Evolutionary conservation across 2,329 filamentous ascomycete genomes (phyloP).

Genomic region (Fusarium tjaetaba): DNA sequence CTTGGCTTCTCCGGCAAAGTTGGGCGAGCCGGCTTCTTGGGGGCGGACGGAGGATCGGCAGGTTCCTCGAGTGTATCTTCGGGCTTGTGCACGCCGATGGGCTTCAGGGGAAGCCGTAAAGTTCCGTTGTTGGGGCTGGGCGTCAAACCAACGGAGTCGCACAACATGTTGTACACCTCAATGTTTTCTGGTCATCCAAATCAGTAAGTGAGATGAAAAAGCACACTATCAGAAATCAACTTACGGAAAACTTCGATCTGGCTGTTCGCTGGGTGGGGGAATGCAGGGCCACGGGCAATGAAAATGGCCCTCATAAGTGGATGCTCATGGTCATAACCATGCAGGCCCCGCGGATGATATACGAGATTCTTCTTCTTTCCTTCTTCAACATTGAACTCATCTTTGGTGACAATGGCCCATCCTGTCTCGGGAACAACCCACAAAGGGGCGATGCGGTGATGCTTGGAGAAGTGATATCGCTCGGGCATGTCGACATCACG

Average conservation of each 20-base stretch:
- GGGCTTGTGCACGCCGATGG: constrained; percentile 69
- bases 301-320: constrained; percentile 98
- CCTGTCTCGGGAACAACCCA: constrained; percentile 95
- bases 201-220: constrained; percentile 35
- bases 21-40: constrained; percentile 36
- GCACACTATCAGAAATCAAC: constrained; percentile 49
- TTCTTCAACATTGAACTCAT: constrained; percentile 78
- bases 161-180: constrained; percentile 94
- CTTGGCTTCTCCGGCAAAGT: constrained; percentile 30
- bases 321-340: constrained; percentile 95
- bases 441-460: constrained; percentile 88
- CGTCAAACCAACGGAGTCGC: constrained; percentile 80
- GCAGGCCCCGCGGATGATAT: constrained; percentile 85
- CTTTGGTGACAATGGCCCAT: constrained; percentile 87
- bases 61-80: constrained; percentile 61
- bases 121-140: constrained; percentile 90
- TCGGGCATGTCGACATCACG: constrained; percentile 89
- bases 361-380: constrained; percentile 70
- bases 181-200: constrained; percentile 83
- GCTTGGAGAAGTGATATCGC: constrained; percentile 89
- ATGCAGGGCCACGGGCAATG: constrained; percentile 89
- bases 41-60: constrained; percentile 56
- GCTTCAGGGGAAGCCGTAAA: constrained; percentile 74
- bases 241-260: constrained; percentile 83
- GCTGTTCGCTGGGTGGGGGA: constrained; percentile 85